Percentiles rank a stretch among this genome's conserved stretches.
These are phyloP conservation scores for Westerdykella aurantiaca DNA, from an alignment of 2,329 filamentous ascomycete genomes.

Conservation along the genomic window DNA sequence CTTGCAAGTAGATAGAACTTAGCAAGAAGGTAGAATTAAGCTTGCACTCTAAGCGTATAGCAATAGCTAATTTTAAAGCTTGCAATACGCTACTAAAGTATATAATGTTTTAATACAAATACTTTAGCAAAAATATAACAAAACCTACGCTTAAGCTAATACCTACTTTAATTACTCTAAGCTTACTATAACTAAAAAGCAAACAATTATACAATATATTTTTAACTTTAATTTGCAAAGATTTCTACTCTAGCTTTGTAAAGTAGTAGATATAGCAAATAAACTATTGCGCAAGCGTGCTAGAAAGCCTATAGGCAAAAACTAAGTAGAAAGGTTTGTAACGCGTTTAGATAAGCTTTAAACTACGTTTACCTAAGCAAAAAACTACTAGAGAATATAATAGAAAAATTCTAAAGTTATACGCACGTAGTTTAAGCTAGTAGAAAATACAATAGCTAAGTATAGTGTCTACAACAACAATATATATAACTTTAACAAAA, in stretches of 20 bases:
- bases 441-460: no score
- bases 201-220: no score
- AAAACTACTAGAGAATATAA: conserved; percentile 4
- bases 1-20: background rate
- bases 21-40: conserved; percentile 1
- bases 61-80: conserved; percentile 1
- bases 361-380: conserved; percentile 11
- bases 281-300: no score
- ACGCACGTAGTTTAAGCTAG: no score
- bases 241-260: no score
- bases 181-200: no score
- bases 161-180: background rate
- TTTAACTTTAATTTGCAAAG: no score
- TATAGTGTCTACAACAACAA: no score
- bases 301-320: no score
- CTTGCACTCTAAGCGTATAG: conserved; percentile 1
- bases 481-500: no score
- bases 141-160: conserved; percentile 1
- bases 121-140: background rate
- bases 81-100: conserved; percentile 1
- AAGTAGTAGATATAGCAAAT: no score
- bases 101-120: background rate
- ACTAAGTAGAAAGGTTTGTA: no score
- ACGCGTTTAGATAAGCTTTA: conserved; percentile 9
- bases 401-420: conserved; percentile 8